Conservation (phyloP, 2,329 filamentous ascomycete genomes). For the Chlorencoelia australis region DNA sequence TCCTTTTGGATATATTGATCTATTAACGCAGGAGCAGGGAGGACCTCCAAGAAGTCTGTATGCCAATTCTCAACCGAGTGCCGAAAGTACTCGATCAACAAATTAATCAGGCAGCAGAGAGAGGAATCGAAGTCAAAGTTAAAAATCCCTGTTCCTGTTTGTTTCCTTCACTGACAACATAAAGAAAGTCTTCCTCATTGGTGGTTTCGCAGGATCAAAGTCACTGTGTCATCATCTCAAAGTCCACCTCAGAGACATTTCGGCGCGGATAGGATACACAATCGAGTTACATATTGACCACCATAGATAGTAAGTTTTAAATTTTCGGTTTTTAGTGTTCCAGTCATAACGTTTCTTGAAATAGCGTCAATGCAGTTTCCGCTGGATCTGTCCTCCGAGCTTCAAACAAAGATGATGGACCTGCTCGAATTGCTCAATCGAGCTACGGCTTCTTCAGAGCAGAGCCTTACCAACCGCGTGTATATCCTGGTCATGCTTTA, state of each 20-base stretch:
- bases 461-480: conserved; percentile 1
- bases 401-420: conserved; percentile 10
- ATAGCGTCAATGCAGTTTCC: conserved; percentile 12
- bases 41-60: conserved; percentile 12
- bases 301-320: not conserved
- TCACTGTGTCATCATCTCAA: conserved; percentile 6
- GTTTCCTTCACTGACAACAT: no score
- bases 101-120: conserved; percentile 4
- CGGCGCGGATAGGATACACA: no score
- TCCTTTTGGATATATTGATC: no score
- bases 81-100: conserved; percentile 6
- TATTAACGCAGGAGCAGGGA: conserved; percentile 2
- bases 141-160: no score
- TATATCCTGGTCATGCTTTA: conserved; percentile 2
- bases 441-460: conserved; percentile 12
- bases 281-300: conserved; percentile 1
- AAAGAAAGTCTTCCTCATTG: conserved; percentile 18
- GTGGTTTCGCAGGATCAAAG: conserved; percentile 17
- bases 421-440: conserved; percentile 5
- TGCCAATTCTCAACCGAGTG: conserved; percentile 10
- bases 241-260: conserved; percentile 5
- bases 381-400: conserved; percentile 13
- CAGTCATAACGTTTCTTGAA: not conserved
- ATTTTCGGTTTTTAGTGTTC: not conserved
- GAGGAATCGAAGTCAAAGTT: conserved; percentile 7